Evolutionary conservation across 768 basidiomycete species (phyloP), one percentile per base, ranked within the genome.

Genomic region (Hydnomerulius pinastri): DNA sequence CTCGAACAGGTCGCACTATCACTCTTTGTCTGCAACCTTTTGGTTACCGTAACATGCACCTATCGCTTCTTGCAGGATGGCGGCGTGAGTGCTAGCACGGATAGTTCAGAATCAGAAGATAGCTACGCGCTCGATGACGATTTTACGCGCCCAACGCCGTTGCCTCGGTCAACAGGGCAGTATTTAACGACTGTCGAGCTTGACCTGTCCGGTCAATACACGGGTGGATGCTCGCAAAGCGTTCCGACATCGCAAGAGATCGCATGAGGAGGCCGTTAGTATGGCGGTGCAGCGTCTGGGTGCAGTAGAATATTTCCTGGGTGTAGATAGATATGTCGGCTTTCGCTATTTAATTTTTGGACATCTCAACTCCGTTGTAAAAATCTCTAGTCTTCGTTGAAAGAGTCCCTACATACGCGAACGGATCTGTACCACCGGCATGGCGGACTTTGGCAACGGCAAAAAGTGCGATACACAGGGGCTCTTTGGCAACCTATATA

Each of bases 11-110:
- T 64, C 11, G 50, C 51, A 6, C 33, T 59, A 2, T 55, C 61
- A 3, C 24, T 57, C 21, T 29, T 58, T 13, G 61, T 60, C 29
- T 63, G 61, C 17, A 63, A 63, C 27, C 12, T 63, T 18, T 48
- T 63, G n/a, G 61, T 63, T 21, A 46, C 54, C 37, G 61, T 63
- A 21, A 60, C 61, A 8, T 51, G 43, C 37, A 33, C 48, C 7
- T 60, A 55, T 41, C 61, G 58, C 13, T 41, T 48, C 46, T 23
- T 52, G 20, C 43, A 42, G n/a, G 36, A 21, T n/a, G 17, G 41
- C 20, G 10, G 24, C 24, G 28, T 13, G 13, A 11, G 6, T n/a
- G 2, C 10, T 4, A 18, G 3, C n/a, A 36, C n/a, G 15, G 13
- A 36, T 20, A 23, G 12, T 13, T 8, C 11, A 35, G 36, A 32